Conservation (phyloP, 164 flowering plant genomes). For the Paratinospora sagittata region DNA sequence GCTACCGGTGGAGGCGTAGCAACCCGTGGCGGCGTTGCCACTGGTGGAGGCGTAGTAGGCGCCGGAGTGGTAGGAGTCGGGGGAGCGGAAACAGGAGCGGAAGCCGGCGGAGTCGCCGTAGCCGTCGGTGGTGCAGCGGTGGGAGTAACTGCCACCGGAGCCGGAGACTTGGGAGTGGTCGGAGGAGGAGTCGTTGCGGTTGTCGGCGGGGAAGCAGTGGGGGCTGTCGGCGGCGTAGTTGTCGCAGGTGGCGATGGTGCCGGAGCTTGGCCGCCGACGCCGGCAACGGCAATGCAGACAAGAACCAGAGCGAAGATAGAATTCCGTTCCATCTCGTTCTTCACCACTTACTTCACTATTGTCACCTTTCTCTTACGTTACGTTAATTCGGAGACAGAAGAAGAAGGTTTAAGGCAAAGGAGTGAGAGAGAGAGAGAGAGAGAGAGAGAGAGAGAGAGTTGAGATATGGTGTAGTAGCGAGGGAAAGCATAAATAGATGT, state of each 20-base stretch:
- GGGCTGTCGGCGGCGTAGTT: slow-evolving; percentile 22
- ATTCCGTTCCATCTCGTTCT: slow-evolving; percentile 22
- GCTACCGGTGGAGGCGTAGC: slow-evolving; percentile 11
- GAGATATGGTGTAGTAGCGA: background rate
- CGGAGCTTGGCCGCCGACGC: slow-evolving; percentile 46
- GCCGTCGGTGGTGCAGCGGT: slow-evolving; percentile 16
- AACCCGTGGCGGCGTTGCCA: slow-evolving; percentile 21
- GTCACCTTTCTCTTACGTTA: slow-evolving; percentile 10
- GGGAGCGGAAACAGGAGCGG: slow-evolving; percentile 23
- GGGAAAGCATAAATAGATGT: slow-evolving; percentile 12
- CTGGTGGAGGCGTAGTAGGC: slow-evolving; percentile 22
- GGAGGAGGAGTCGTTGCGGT: slow-evolving; percentile 11
- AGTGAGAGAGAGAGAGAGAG: background rate
- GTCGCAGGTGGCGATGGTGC: slow-evolving; percentile 36
- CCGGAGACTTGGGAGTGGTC: slow-evolving; percentile 7
- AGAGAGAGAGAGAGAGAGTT: background rate
- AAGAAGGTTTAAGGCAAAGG: no score
- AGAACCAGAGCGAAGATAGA: slow-evolving; percentile 19
- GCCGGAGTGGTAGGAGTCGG: slow-evolving; percentile 20
- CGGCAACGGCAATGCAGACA: slow-evolving; percentile 42
- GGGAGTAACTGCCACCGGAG: slow-evolving; percentile 12
- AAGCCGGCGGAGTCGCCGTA: slow-evolving; percentile 14
- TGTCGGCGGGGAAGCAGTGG: slow-evolving; percentile 19
- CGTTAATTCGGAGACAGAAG: no score
- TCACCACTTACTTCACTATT: background rate